Base-by-base conservation (phyloP, 1,284 basidiomycete species). In the Xerocomus alliaceus region DNA sequence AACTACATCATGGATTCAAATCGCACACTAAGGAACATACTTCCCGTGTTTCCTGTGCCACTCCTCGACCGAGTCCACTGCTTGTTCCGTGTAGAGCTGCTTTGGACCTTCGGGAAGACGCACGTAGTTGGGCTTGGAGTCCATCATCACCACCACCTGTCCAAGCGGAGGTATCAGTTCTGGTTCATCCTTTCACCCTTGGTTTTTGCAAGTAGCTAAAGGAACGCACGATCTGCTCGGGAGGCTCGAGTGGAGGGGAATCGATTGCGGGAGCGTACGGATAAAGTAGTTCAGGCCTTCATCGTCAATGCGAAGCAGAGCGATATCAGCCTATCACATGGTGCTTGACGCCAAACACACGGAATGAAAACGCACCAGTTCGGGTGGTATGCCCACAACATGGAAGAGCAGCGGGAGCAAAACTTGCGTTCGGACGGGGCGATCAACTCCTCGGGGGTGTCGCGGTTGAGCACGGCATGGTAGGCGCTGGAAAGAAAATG, bases 251-350 rank as follows among this genome's bases (percentile, higher is more conserved):
- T 15, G 79, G 76, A 6, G 84, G 84, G 8, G 77, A 79, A 61
- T 88, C 87, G 48, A 88, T 86, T 0, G 80, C 84, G 29, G 84
- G 84, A 5, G 87, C 87, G 63, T 87, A 88, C 7, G 86, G 87
- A 62, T 88, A 86, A 32, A 88, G 74, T 0, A 84, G 69, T 35
- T 87, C 84, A 0, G 86, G 85, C 86, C 86, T 87, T n/a, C 5
- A 7, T 7, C 13, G 24, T 39, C 17, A 18, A n/a, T n/a, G n/a
- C n/a, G n/a, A n/a, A n/a, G n/a, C n/a, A n/a, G n/a, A n/a, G n/a
- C n/a, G n/a, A n/a, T n/a, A n/a, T 35, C 34, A 37, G 17, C 49
- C 20, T n/a, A n/a, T n/a, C n/a, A n/a, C n/a, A n/a, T n/a, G n/a
- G 28, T 37, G 31, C n/a, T 10, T 10, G 5, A n/a, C n/a, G n/a